A percentile compares a stretch with the other conserved stretches of the same genome.
Conservation (phyloP, 805 yeast species). For the Ogataea wickerhamii region DNA sequence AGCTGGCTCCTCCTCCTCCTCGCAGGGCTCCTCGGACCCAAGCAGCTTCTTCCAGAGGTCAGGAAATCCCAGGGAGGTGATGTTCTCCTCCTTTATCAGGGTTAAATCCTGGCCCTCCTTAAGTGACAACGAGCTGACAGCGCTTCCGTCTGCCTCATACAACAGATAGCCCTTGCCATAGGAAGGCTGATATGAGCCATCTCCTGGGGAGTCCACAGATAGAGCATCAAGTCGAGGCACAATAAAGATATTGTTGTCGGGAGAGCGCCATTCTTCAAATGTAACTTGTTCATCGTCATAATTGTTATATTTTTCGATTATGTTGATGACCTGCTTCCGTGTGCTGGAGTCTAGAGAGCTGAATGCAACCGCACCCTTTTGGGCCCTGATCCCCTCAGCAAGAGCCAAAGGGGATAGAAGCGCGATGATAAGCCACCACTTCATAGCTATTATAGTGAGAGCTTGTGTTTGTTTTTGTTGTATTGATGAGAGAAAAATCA, state of each 20-base stretch:
- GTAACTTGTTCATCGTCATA: slow-evolving; percentile 9
- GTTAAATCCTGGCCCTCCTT: slow-evolving; percentile 9
- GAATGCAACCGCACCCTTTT: slow-evolving; percentile 6
- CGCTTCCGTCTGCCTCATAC: slow-evolving; percentile 5
- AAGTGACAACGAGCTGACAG: slow-evolving; percentile 4
- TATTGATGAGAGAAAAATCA: slow-evolving; percentile 1
- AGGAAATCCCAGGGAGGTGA: slow-evolving; percentile 29
- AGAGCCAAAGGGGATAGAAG: slow-evolving; percentile 9
- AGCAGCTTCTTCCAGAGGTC: slow-evolving; percentile 20
- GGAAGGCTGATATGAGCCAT: slow-evolving; percentile 1
- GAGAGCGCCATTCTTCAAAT: slow-evolving; percentile 29
- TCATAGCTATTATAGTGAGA: slow-evolving; percentile 7
- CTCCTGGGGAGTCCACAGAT: slow-evolving; percentile 1
- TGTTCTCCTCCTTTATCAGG: slow-evolving; percentile 25
- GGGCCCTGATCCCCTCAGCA: slow-evolving; percentile 4
- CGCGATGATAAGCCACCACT: slow-evolving; percentile 11
- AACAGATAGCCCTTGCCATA: slow-evolving; percentile 17
- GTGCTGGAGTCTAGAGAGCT: slow-evolving; percentile 9
- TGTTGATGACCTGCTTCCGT: slow-evolving; percentile 14
- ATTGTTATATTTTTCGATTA: slow-evolving; percentile 21
- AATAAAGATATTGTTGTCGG: slow-evolving; percentile 22
- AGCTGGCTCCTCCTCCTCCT: slow-evolving; percentile 7
- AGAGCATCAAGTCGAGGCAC: slow-evolving; percentile 18
- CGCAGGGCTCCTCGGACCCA: slow-evolving; percentile 11
- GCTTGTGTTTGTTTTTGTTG: slow-evolving; percentile 2